phyloP scores from a whole-genome alignment of 306 rosid genomes.

The Corylus americana region DNA sequence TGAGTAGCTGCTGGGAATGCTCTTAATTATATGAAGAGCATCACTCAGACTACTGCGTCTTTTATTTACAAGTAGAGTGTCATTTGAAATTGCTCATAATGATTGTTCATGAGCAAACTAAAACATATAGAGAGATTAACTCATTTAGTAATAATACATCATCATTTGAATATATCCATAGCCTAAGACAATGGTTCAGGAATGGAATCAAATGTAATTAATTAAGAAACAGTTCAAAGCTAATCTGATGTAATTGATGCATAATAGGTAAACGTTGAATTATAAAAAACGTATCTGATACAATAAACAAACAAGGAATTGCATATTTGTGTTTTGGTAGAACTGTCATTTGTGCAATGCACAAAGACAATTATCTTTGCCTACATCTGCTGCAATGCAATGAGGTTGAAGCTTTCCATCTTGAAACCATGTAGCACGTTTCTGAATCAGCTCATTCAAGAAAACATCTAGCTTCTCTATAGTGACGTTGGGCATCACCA shows the following conservation, averaged over 20 bases:
- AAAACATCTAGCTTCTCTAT: slow-evolving; percentile 53
- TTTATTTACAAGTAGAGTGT: too few species aligned
- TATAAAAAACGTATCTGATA: neutral
- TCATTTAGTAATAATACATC: too few species aligned
- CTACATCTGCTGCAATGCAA: slow-evolving; percentile 51
- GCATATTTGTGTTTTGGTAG: too few species aligned
- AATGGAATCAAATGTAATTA: neutral
- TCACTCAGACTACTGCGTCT: too few species aligned
- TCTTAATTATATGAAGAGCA: too few species aligned
- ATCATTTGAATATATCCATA: neutral
- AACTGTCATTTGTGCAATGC: slow-evolving; percentile 30
- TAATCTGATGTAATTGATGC: neutral
- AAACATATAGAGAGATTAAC: too few species aligned
- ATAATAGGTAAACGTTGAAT: neutral
- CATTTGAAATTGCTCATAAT: too few species aligned
- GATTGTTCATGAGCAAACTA: too few species aligned
- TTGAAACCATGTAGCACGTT: slow-evolving; percentile 41
- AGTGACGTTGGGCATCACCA: slow-evolving; percentile 61
- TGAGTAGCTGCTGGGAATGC: too few species aligned
- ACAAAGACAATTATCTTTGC: slow-evolving; percentile 49
- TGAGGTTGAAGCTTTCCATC: slow-evolving; percentile 32
- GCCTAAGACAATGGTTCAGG: neutral
- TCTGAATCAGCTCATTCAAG: slow-evolving; percentile 38
- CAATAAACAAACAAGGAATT: too few species aligned
- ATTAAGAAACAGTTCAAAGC: neutral